Conservation (phyloP, 2,329 filamentous ascomycete species). For the Phialemonium atrogriseum region DNA sequence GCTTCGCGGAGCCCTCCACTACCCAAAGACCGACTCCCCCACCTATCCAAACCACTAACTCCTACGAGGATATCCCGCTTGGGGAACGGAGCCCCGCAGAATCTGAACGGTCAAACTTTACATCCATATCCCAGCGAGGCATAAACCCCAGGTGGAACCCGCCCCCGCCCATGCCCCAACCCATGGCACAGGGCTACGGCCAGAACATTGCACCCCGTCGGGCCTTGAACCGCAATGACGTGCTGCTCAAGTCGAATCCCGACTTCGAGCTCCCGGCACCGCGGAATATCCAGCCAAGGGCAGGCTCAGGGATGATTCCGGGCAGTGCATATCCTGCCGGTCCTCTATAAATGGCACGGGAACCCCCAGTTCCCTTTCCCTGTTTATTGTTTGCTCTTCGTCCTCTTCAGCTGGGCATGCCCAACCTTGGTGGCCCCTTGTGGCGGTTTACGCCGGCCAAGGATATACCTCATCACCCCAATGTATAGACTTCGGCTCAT, state of each 20-base stretch:
- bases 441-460: no score
- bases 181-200: constrained; percentile 32
- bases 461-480: no score
- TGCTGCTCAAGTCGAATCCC: constrained; percentile 71
- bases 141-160: constrained; percentile 83
- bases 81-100: constrained; percentile 62
- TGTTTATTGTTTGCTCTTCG: no score
- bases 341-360: no score
- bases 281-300: constrained; percentile 9
- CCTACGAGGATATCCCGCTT: constrained; percentile 25
- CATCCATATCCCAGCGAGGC: constrained; percentile 79
- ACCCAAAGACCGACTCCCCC: constrained; percentile 21
- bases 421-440: no score
- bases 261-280: constrained; percentile 66
- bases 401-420: no score
- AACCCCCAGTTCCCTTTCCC: no score
- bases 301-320: constrained; percentile 38
- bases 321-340: constrained; percentile 42
- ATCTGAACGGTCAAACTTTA: constrained; percentile 79
- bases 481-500: no score
- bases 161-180: constrained; percentile 34
- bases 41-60: constrained; percentile 17
- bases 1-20: constrained; percentile 53
- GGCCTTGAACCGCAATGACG: constrained; percentile 54
- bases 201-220: constrained; percentile 25